Base-by-base conservation (phyloP, 2,329 filamentous ascomycete genomes). In the Diaporthe sp. region DNA sequence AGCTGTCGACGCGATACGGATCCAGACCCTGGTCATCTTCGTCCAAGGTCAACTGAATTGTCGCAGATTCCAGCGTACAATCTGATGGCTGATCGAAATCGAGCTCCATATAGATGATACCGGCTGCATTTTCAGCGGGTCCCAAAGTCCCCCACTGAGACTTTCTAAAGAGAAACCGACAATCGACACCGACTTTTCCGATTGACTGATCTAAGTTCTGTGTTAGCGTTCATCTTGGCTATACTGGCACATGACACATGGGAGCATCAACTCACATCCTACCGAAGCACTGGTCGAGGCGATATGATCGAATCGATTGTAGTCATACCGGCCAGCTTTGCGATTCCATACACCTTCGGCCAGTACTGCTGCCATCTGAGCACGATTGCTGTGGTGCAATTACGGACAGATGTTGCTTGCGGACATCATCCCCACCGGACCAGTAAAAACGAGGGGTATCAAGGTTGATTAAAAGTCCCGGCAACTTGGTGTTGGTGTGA, bases 31-130 rank as follows among this genome's bases (percentile, higher is more conserved):
- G 71, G 25, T 81, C 78, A 7, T 81, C 78, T 25, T 82, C 80
- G 31, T 82, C 79, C 28, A 82, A 51, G 2, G 79, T 81, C 8
- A 82, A 74, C 42, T 76, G 62, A 2, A 82, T 77, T 4, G 76
- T 79, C 22, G 81, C 79, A 31, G 55, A 78, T 67, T 77, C 79
- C 13, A 82, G 76, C 10, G 76, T 78, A 46, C 79, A 80, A 28
- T 78, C 78, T 2, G 57, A 71, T 15, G 80, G 79, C 42, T 82
- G 78, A 7, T 75, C 77, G 62, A 82, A 82, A 15, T 73, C 73
- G 15, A 82, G 62, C 31, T 82, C 80, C n/a, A 82, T 60, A 51
- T 82, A 82, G n/a, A 82, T 75, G 34, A 82, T 78, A 12, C 80
- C 81, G 1, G 78, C 81, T 9, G 79, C 78, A 46, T 75, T 74